A percentile compares a stretch with the other conserved stretches of the same genome.
phyloP scores from a whole-genome alignment of 108 stramenopile genomes.

The Poteriospumella lacustris region DNA sequence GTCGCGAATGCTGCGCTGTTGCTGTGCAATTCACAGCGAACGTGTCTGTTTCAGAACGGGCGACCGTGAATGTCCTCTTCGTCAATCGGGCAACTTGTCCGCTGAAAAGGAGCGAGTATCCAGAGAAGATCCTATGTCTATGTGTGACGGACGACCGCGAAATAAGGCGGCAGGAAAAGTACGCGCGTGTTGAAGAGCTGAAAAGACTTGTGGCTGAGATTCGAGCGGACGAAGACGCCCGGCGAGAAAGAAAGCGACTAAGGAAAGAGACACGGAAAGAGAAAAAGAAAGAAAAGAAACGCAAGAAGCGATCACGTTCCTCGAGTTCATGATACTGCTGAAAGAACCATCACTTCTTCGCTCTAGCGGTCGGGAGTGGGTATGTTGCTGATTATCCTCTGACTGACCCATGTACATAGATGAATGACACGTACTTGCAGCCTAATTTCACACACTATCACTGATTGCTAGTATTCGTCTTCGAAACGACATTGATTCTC shows the following conservation, averaged over 20 bases:
- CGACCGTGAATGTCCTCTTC: slow-evolving; percentile 24
- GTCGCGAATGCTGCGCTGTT: neutral
- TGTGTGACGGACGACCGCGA: neutral
- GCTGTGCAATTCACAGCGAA: neutral
- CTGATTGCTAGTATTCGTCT: too few species aligned
- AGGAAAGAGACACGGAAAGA: neutral
- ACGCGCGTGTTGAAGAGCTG: neutral
- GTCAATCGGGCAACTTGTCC: slow-evolving; percentile 3
- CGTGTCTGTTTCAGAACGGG: neutral
- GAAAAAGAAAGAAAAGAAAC: neutral
- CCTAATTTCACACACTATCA: too few species aligned
- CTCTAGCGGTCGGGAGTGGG: too few species aligned
- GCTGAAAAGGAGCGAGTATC: neutral
- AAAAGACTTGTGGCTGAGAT: neutral
- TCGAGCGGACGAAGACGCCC: neutral
- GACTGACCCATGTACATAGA: too few species aligned
- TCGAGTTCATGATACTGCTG: too few species aligned
- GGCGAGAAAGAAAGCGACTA: neutral
- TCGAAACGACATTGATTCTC: too few species aligned
- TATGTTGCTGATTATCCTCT: too few species aligned
- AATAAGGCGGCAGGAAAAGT: neutral
- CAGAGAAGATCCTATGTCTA: slow-evolving; percentile 32
- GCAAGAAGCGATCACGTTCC: too few species aligned
- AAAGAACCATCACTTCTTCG: too few species aligned
- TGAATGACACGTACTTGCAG: too few species aligned